phyloP scores from a whole-genome alignment of 78 protist genomes.

The Chrysochromulina tobinii region DNA sequence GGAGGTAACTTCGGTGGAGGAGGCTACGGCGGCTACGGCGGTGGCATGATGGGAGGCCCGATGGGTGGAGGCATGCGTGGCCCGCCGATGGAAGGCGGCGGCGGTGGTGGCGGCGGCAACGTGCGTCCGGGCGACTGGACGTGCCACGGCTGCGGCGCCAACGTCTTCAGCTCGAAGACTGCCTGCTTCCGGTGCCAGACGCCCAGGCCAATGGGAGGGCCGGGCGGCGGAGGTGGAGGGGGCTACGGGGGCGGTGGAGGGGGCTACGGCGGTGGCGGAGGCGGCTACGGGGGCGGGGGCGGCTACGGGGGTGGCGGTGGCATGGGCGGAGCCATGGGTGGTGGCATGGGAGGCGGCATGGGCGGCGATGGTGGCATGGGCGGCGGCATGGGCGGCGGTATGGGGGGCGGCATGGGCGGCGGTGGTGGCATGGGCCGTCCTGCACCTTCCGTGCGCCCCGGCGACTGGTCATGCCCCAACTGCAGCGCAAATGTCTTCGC shows the following conservation, averaged over 20 bases:
- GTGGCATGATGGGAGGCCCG: no score
- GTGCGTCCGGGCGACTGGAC: neutral
- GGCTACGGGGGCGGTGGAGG: no score
- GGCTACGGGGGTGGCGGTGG: no score
- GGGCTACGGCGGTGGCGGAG: no score
- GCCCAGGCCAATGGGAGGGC: neutral
- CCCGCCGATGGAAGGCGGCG: neutral
- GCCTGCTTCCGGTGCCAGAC: slow-evolving; percentile 1
- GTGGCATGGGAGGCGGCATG: no score
- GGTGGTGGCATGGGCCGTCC: neutral
- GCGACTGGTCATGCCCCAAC: slow-evolving; percentile 12
- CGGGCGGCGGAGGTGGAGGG: no score
- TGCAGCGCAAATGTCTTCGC: slow-evolving; percentile 34
- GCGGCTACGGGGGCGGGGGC: no score
- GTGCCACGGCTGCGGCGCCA: neutral
- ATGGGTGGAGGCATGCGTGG: no score
- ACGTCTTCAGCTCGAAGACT: neutral
- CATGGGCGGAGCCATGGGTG: no score
- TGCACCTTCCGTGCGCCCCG: neutral
- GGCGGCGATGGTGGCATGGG: neutral
- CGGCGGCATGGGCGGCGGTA: neutral
- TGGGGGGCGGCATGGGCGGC: neutral
- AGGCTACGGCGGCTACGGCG: no score
- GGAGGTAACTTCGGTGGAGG: no score
- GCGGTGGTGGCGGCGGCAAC: neutral